A percentile compares a stretch with the other conserved stretches of the same genome.
phyloP scores from a whole-genome alignment of 805 yeast species.

The Monosporozyma yasuniensis region DNA sequence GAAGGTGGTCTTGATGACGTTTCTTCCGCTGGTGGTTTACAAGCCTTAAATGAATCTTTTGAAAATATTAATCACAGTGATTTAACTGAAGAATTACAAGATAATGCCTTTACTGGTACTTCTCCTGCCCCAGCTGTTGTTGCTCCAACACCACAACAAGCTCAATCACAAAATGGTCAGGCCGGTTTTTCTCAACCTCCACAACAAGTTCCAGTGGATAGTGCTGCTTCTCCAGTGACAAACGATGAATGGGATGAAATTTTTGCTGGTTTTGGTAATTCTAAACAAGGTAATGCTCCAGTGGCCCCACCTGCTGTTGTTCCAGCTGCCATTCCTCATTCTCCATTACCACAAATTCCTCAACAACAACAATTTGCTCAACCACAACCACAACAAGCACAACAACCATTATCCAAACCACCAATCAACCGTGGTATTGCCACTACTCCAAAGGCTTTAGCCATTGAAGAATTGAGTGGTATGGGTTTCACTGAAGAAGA shows the following conservation, averaged over 20 bases:
- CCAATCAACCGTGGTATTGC: conserved; percentile 29
- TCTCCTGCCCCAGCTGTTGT: neutral
- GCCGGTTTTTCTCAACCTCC: neutral
- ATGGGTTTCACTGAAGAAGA: conserved; percentile 77
- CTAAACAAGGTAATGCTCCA: conserved; percentile 7
- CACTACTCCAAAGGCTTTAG: conserved; percentile 41
- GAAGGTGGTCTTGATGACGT: conserved; percentile 13
- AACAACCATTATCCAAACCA: conserved; percentile 3
- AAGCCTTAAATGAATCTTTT: conserved; percentile 15
- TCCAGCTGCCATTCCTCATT: conserved; percentile 3
- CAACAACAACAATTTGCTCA: conserved; percentile 8
- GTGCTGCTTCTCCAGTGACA: conserved; percentile 16
- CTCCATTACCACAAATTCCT: neutral
- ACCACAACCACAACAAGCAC: conserved; percentile 6
- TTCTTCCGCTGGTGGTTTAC: neutral
- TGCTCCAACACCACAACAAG: conserved; percentile 3
- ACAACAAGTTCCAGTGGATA: neutral
- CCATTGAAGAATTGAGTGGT: conserved; percentile 70
- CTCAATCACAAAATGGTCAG: neutral
- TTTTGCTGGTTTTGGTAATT: conserved; percentile 78
- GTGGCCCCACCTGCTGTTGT: conserved; percentile 3
- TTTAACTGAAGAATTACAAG: conserved; percentile 20
- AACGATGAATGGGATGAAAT: conserved; percentile 91
- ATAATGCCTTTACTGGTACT: conserved; percentile 18
- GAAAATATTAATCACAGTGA: conserved; percentile 22